Evolutionary conservation across 331 rosid species (phyloP).

Genomic region (Rosa hybrid): DNA sequence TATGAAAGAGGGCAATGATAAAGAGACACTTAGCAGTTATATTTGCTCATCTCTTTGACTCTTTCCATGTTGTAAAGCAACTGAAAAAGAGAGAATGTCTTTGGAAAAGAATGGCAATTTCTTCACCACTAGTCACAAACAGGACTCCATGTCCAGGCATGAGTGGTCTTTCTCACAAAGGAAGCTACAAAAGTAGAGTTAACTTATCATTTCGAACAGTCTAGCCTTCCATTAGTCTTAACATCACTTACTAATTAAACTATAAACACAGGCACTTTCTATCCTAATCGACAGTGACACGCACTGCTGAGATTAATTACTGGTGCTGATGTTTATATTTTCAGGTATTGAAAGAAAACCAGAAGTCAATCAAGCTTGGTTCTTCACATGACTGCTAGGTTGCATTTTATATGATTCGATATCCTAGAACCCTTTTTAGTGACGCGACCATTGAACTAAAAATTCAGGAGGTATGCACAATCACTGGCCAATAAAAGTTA

Average conservation of each 20-base stretch:
- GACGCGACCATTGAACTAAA: not conserved
- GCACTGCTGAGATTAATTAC: not conserved
- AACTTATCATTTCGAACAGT: not conserved
- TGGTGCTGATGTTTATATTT: not conserved
- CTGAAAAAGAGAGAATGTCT: not conserved
- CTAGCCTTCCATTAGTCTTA: not conserved
- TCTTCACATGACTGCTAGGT: not conserved
- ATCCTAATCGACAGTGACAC: not conserved
- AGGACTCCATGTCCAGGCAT: not conserved
- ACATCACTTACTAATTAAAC: not conserved
- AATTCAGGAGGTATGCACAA: not conserved
- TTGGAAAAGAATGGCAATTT: not conserved
- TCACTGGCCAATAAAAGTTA: slow-evolving; percentile 6
- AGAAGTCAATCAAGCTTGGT: not conserved
- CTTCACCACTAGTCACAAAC: not conserved
- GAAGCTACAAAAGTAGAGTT: not conserved
- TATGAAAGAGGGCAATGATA: not conserved
- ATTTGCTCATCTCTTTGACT: not conserved
- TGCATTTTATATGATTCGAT: not conserved
- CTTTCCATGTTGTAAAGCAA: not conserved
- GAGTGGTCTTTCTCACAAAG: slow-evolving; percentile 2
- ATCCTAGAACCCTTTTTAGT: not conserved
- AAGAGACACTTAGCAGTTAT: not conserved
- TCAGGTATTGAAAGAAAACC: not conserved
- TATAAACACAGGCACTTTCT: not conserved